phyloP scores from a whole-genome alignment of 2,329 filamentous ascomycete species.

The Kalaharituber pfeilii region DNA sequence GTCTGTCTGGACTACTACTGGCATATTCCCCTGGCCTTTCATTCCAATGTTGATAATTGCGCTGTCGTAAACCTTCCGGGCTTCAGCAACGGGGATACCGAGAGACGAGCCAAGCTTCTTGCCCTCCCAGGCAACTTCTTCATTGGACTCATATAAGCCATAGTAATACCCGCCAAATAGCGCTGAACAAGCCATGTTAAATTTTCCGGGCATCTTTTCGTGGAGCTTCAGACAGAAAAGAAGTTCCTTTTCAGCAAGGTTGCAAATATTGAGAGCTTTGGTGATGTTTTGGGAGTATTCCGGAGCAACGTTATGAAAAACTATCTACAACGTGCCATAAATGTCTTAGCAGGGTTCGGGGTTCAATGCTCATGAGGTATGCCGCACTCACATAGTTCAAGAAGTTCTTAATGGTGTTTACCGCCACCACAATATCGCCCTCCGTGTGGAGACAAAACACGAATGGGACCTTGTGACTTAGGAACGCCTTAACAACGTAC shows the following conservation, averaged over 20 bases:
- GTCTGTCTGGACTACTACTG: conserved; percentile 31
- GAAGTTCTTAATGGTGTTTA: conserved; percentile 63
- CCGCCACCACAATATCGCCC: conserved; percentile 39
- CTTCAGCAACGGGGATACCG: conserved; percentile 5
- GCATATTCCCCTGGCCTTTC: conserved; percentile 20
- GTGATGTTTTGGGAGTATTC: conserved; percentile 55
- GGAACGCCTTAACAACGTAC: conserved; percentile 56
- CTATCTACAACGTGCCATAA: too few relatives aligned
- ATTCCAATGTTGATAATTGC: conserved; percentile 9
- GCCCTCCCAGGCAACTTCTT: conserved; percentile 3
- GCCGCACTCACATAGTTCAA: conserved; percentile 46
- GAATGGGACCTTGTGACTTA: conserved; percentile 46
- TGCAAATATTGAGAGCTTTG: conserved; percentile 48
- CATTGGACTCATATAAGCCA: conserved; percentile 10
- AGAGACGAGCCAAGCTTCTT: conserved; percentile 1
- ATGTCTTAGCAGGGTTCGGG: neutral
- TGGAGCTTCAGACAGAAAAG: conserved; percentile 39
- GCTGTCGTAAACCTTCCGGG: conserved; percentile 6
- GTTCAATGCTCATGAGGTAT: neutral
- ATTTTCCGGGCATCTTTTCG: conserved; percentile 49
- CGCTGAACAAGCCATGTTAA: conserved; percentile 58
- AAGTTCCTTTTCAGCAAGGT: conserved; percentile 49
- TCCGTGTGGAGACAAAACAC: conserved; percentile 40
- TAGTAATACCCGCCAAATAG: conserved; percentile 34
- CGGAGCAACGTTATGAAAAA: conserved; percentile 69